phyloP scores from a whole-genome alignment of 2,329 filamentous ascomycete species.

The Ploettnerulaceae sp. region DNA sequence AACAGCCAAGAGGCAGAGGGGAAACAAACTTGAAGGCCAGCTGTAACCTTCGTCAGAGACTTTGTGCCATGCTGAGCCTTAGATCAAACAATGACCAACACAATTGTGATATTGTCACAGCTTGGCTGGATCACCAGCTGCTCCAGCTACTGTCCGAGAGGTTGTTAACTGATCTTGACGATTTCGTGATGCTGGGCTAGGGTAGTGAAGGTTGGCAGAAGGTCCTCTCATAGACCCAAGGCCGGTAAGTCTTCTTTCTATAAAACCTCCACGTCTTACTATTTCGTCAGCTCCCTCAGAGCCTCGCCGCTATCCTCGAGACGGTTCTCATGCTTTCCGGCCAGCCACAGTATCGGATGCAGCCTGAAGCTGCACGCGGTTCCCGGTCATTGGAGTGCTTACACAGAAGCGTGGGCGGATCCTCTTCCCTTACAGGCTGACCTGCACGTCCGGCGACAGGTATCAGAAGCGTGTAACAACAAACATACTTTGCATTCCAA shows the following conservation, averaged over 20 bases:
- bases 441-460: not conserved
- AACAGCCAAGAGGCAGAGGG: not conserved
- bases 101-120: not conserved
- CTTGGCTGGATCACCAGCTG: conserved; percentile 6
- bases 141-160: not conserved
- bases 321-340: conserved; percentile 1
- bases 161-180: not conserved
- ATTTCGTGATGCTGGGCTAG: conserved; percentile 1
- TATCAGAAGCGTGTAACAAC: not conserved
- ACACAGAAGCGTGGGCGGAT: conserved; percentile 7
- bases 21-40: not conserved
- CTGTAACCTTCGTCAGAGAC: conserved; percentile 8
- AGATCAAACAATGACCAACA: not conserved
- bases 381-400: conserved; percentile 1
- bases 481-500: not conserved
- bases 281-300: not conserved
- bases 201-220: not conserved
- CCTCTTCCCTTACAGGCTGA: conserved; percentile 1
- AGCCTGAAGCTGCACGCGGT: not conserved
- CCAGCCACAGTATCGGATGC: not conserved
- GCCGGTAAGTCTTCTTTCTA: not conserved
- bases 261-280: no score
- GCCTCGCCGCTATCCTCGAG: conserved; percentile 1
- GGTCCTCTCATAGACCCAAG: not conserved
- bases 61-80: not conserved